These are phyloP conservation scores for Trichoderma afroharzianum DNA, from an alignment of 2,329 filamentous ascomycete genomes.

Conservation along the genomic window DNA sequence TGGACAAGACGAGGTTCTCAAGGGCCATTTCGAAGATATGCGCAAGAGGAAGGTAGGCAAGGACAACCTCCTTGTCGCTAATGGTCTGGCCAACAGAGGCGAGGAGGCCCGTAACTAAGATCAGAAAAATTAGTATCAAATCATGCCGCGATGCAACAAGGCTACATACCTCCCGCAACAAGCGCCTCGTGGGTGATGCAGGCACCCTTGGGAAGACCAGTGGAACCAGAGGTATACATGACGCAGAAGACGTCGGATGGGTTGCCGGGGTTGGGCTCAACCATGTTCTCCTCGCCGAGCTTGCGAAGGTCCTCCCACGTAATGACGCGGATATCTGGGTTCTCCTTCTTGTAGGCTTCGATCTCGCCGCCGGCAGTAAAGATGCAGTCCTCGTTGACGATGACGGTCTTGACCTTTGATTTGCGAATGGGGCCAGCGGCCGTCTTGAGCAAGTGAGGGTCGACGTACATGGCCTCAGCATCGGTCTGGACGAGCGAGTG, in stretches of 20 bases:
- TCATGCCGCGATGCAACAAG: not conserved
- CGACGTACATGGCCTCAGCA: conserved; percentile 80
- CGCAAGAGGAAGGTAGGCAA: conserved; percentile 89
- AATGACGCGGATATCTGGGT: conserved; percentile 51
- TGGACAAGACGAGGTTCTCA: conserved; percentile 84
- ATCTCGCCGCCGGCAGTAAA: conserved; percentile 51
- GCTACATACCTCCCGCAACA: conserved; percentile 59
- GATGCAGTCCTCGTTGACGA: conserved; percentile 59
- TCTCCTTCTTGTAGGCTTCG: conserved; percentile 52
- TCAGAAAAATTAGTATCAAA: not conserved
- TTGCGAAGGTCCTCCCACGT: conserved; percentile 54
- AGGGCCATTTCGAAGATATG: conserved; percentile 97
- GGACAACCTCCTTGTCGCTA: conserved; percentile 70
- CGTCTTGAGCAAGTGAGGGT: conserved; percentile 70
- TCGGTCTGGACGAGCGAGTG: conserved; percentile 82
- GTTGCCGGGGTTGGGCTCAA: conserved; percentile 67
- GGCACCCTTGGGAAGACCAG: conserved; percentile 84
- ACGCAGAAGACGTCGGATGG: conserved; percentile 78
- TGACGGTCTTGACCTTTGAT: conserved; percentile 54
- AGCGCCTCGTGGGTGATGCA: conserved; percentile 77
- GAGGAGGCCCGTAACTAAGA: conserved; percentile 71
- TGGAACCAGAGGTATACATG: conserved; percentile 86
- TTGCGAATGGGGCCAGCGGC: conserved; percentile 54
- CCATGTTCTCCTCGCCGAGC: conserved; percentile 63
- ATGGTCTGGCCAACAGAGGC: conserved; percentile 75